Evolutionary conservation across 805 yeast genomes (phyloP).

Genomic region (Starmerella sirachaensis): DNA sequence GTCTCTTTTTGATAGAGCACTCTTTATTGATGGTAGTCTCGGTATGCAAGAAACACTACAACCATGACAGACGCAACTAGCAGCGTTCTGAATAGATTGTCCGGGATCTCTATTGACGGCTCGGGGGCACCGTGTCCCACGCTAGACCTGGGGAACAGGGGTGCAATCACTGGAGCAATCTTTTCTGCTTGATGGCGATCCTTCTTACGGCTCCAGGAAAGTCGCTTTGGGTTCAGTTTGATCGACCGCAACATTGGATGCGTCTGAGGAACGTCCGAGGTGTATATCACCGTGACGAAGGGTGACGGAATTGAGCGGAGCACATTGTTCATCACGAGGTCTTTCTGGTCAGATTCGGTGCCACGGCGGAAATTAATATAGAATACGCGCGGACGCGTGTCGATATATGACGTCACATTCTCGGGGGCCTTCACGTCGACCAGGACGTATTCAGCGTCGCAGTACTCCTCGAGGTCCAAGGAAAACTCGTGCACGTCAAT

Average conservation of each 20-base stretch:
- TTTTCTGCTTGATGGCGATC: constrained; percentile 9
- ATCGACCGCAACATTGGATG: constrained; percentile 23
- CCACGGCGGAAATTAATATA: constrained; percentile 17
- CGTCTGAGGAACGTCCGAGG: constrained; percentile 30
- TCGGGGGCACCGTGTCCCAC: constrained; percentile 17
- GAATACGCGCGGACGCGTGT: constrained; percentile 19
- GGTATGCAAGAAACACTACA: constrained; percentile 14
- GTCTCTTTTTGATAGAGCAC: not conserved
- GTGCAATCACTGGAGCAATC: constrained; percentile 21
- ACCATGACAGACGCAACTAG: constrained; percentile 15
- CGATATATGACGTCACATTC: constrained; percentile 9
- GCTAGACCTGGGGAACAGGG: constrained; percentile 9
- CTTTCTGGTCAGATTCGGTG: constrained; percentile 33
- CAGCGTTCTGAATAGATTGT: constrained; percentile 19
- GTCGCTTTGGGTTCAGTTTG: constrained; percentile 24
- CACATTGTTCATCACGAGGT: constrained; percentile 47
- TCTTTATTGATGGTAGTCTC: constrained; percentile 7
- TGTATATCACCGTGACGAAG: constrained; percentile 46
- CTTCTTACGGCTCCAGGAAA: constrained; percentile 19
- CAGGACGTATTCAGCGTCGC: constrained; percentile 17
- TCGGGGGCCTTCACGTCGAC: constrained; percentile 4
- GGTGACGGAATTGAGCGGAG: constrained; percentile 47
- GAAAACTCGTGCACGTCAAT: constrained; percentile 22
- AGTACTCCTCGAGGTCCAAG: constrained; percentile 21
- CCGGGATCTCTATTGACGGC: constrained; percentile 18